These are phyloP conservation scores for Aaosphaeria pasadenensis DNA, from an alignment of 2,329 filamentous ascomycete species.

Conservation along the genomic window DNA sequence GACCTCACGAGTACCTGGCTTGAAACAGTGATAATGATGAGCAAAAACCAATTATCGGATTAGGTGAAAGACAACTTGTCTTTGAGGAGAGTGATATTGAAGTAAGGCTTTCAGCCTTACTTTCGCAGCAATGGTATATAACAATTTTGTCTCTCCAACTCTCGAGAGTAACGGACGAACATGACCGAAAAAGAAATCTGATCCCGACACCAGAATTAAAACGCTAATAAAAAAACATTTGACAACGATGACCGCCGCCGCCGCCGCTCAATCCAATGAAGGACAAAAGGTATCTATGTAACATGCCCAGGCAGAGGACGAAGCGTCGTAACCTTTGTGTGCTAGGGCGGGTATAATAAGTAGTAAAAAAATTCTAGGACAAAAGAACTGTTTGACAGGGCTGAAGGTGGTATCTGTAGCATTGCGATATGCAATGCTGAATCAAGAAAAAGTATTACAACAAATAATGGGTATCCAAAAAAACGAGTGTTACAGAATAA, in stretches of 20 bases:
- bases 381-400: not conserved
- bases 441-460: constrained; percentile 5
- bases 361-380: not conserved
- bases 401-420: constrained; percentile 4
- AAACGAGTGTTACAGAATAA: not conserved
- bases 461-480: constrained; percentile 4
- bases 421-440: constrained; percentile 13
- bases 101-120: not conserved
- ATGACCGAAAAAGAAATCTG: not conserved
- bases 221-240: not conserved
- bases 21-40: too few relatives aligned
- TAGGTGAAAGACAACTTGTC: too few relatives aligned
- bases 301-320: not conserved
- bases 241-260: constrained; percentile 3
- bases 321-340: not conserved
- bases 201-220: not conserved
- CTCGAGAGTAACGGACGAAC: not conserved
- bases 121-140: constrained; percentile 8
- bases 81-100: too few relatives aligned
- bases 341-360: not conserved
- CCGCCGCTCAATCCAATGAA: constrained; percentile 3
- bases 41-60: too few relatives aligned
- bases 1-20: too few relatives aligned
- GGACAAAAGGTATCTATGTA: not conserved
- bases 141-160: constrained; percentile 1